A percentile compares a stretch with the other conserved stretches of the same genome.
These are phyloP conservation scores for Aspergillus oerlinghausenensis DNA, from an alignment of 2,329 filamentous ascomycete genomes.

Conservation along the genomic window DNA sequence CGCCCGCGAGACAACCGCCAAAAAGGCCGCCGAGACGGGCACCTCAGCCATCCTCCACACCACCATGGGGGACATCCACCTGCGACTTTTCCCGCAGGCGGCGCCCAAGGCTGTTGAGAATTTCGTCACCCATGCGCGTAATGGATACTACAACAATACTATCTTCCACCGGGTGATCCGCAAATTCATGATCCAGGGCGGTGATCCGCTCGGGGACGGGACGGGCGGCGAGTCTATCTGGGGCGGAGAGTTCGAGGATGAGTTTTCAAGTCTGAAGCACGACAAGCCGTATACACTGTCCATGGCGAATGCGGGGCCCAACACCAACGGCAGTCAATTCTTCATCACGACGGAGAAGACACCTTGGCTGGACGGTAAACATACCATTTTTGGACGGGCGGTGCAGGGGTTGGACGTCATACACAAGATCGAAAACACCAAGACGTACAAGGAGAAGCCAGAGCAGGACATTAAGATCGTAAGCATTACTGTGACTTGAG, in stretches of 20 bases:
- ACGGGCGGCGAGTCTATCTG: conserved; percentile 89
- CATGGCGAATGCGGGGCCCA: conserved; percentile 96
- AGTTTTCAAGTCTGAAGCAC: conserved; percentile 85
- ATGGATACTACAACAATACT: conserved; percentile 94
- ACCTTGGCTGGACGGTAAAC: conserved; percentile 92
- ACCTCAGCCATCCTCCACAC: conserved; percentile 84
- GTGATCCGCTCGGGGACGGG: conserved; percentile 81
- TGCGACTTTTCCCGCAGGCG: conserved; percentile 87
- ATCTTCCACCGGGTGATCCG: conserved; percentile 96
- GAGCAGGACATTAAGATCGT: conserved; percentile 97
- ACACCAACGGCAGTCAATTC: conserved; percentile 94
- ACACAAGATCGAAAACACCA: conserved; percentile 88
- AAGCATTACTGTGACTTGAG: conserved; percentile 56
- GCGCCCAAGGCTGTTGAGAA: conserved; percentile 96
- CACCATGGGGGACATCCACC: conserved; percentile 86
- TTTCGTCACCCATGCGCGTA: conserved; percentile 85
- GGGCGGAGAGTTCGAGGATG: conserved; percentile 88
- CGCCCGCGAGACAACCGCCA: conserved; percentile 42
- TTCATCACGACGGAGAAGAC: conserved; percentile 98
- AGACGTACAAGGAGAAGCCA: conserved; percentile 85
- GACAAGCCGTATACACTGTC: conserved; percentile 95
- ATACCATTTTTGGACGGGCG: conserved; percentile 91
- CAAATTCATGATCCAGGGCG: conserved; percentile 94
- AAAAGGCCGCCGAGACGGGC: conserved; percentile 66
- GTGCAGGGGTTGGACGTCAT: conserved; percentile 90